Base-by-base conservation (phyloP, 164 flowering plant genomes). In the Vitis rupestris region DNA sequence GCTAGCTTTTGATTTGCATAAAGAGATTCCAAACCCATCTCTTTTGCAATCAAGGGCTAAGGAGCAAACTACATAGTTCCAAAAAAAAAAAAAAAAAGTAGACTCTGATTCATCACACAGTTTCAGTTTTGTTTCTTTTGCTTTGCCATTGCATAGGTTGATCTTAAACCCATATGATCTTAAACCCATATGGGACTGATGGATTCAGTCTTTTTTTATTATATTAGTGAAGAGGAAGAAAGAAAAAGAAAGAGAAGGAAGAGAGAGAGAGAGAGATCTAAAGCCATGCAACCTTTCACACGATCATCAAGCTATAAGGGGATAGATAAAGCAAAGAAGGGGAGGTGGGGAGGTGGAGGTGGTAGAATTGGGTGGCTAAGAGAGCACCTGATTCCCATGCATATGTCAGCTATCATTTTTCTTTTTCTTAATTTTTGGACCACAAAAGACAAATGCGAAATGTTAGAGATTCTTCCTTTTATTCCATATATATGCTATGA, bases 201-300 rank as follows among this genome's bases (percentile, higher is more conserved):
- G 44, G 44, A 37, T 37, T 37, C 44, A 37, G 44, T 53, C 56
- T 13, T 13, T 13, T 53, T 53, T 53, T 53, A 53, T 53, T 53
- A 14, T 53, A 53, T 53, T 53, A 14, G 19, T 10, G 19, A 10
- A 19, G 29, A 57, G 30, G 44, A 37, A 37, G 44, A 37, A 37
- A 37, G 44, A 37, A 6, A 37, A 37, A 6, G 44, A 37, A 37
- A 37, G 44, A 37, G 44, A 6, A n/a, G 60, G 27, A 23, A 66
- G 27, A 54, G 60, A 54, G 50, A 31, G 19, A 60, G 64, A 59
- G 57, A 61, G 59, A 50, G 59, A 64, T 48, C 50, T 57, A 70
- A 75, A 75, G 74, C 74, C 74, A 75, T 75, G 74, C 67, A 70
- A 66, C 78, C 78, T 75, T 75, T 70, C 74, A 75, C 64, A 61